Base-by-base conservation (phyloP, 257 asterid species). In the Solanum pinnatisectum region DNA sequence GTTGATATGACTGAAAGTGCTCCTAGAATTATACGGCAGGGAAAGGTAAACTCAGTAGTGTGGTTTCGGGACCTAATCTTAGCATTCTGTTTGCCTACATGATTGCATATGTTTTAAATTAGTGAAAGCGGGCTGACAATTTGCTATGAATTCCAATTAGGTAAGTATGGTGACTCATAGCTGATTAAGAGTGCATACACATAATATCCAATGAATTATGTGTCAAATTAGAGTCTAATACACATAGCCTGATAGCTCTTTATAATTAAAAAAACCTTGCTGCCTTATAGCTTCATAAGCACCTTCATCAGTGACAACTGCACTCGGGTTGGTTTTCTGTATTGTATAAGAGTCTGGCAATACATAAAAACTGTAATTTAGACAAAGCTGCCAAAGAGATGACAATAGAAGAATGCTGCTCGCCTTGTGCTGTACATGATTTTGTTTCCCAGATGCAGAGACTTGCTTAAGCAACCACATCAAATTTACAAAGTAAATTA, bases 1-100 rank as follows among this genome's bases (percentile, higher is more conserved):
- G 98, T 96, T 23, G 96, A 96, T 93, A 95, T 96, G 98, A 95
- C 99, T 82, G 94, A 93, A 87, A 90, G 88, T 73, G 68, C 81
- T 20, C 96, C 98, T 87, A 87, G 36, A 83, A 88, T 96, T 46
- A 27, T 94, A 91, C 90, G 98, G 44, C 96, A 90, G 81, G 99
- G 99, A 73, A 96, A 96, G 98, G 99, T 96, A 90, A 84, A 81
- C 46, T 42, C 78, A 49, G 56, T 83, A 40, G 7, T 33, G 35
- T 68, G 23, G 40, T 49, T 35, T 22, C 42, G 12, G 70, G 59
- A 49, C 49, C 46, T 56, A 84, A 30, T 36, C 33, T 73, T 68
- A 18, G 18, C 23, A n/a, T 60, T 67, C 82, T 87, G 14, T 42
- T 67, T 33, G n/a, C 12, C 72, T 44, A 27, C 71, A 40, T 44